Conservation (phyloP, 495 filamentous ascomycete species). For the Copromyces sp. region DNA sequence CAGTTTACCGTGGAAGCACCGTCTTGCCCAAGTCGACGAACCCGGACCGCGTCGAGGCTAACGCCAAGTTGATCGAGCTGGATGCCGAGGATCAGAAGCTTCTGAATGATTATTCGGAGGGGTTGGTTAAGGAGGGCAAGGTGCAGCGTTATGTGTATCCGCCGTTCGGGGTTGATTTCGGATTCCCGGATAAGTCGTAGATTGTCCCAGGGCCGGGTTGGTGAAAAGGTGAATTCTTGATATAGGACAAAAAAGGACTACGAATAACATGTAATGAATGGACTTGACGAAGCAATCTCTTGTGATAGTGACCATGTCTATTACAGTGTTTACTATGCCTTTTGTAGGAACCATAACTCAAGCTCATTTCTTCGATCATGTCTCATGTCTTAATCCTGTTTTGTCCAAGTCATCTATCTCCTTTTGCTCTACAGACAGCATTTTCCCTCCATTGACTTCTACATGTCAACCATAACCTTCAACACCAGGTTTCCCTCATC, state of each 20-base stretch:
- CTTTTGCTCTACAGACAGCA: background rate
- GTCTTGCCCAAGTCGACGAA: slow-evolving; percentile 76
- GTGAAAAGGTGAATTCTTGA: background rate
- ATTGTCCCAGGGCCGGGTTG: background rate
- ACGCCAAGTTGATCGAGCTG: slow-evolving; percentile 57
- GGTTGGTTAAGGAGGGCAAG: slow-evolving; percentile 49
- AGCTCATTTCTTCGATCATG: background rate
- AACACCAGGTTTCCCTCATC: slow-evolving; percentile 41
- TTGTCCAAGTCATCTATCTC: background rate
- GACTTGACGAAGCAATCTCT: no score
- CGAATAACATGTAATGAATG: background rate
- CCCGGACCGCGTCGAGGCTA: slow-evolving; percentile 62
- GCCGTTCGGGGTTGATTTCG: slow-evolving; percentile 65
- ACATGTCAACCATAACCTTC: slow-evolving; percentile 45
- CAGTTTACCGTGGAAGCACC: slow-evolving; percentile 60
- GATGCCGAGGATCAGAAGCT: slow-evolving; percentile 55
- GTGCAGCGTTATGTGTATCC: slow-evolving; percentile 67
- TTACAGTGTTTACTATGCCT: background rate
- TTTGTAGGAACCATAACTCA: background rate
- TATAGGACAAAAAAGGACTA: background rate
- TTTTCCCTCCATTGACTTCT: background rate
- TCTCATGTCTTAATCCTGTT: background rate
- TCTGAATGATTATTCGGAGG: slow-evolving; percentile 49
- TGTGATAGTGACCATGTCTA: background rate
- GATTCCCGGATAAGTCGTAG: slow-evolving; percentile 61